Conservation (phyloP, 2,329 filamentous ascomycete species). For the Fusarium sp. region DNA sequence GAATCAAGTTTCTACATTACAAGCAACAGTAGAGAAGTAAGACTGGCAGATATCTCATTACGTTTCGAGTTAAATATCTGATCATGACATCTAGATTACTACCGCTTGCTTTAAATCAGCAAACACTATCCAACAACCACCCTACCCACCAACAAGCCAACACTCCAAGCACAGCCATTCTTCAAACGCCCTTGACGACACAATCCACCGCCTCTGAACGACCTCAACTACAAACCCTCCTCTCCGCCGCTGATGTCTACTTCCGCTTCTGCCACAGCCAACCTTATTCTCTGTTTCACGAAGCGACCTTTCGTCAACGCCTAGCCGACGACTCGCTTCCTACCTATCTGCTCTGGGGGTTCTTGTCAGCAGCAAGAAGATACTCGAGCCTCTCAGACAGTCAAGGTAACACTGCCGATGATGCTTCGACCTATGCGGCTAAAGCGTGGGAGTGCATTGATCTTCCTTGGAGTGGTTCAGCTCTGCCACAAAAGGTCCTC, state of each 20-base stretch:
- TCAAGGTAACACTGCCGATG: neutral
- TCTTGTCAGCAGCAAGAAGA: constrained; percentile 14
- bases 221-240: neutral
- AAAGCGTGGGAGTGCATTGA: constrained; percentile 24
- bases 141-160: neutral
- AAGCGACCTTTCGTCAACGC: constrained; percentile 13
- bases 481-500: neutral
- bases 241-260: constrained; percentile 15
- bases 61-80: rapidly evolving
- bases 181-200: constrained; percentile 2
- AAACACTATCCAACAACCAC: neutral
- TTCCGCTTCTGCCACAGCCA: constrained; percentile 27
- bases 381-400: constrained; percentile 4
- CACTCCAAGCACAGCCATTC: neutral
- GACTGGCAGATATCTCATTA: rapidly evolving
- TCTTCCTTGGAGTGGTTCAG: constrained; percentile 21
- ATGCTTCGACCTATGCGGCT: constrained; percentile 18
- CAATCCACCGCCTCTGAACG: neutral
- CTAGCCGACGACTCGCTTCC: constrained; percentile 5
- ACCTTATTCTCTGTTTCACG: constrained; percentile 25
- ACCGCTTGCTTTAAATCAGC: neutral
- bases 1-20: constrained; percentile 15
- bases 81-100: constrained; percentile 8
- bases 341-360: constrained; percentile 12
- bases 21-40: constrained; percentile 19